Percentiles rank a stretch among this genome's conserved stretches.
Evolutionary conservation across 2,329 filamentous ascomycete species (phyloP).

Genomic region (Paecilomyces formosus): DNA sequence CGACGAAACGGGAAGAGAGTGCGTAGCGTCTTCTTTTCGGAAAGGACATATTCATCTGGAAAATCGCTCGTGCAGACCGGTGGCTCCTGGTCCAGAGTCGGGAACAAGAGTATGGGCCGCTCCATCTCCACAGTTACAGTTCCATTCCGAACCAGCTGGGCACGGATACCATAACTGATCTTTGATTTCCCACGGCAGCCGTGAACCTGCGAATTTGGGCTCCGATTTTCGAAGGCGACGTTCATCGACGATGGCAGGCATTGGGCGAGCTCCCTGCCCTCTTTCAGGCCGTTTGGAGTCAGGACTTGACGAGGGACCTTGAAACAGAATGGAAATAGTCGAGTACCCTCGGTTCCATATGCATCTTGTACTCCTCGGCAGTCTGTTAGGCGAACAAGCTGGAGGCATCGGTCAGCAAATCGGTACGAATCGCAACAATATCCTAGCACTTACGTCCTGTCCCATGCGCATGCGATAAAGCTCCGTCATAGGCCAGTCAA

Average conservation of each 20-base stretch:
- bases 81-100: conserved; percentile 2
- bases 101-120: conserved; percentile 1
- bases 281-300: conserved; percentile 2
- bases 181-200: background rate
- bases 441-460: conserved; percentile 1
- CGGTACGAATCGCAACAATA: background rate
- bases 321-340: conserved; percentile 3
- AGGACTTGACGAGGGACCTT: conserved; percentile 3
- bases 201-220: background rate
- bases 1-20: background rate
- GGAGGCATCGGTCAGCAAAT: background rate
- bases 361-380: conserved; percentile 1
- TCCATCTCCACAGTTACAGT: background rate
- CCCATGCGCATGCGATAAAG: conserved; percentile 4
- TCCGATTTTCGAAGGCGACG: background rate
- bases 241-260: conserved; percentile 1
- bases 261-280: conserved; percentile 2
- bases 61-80: conserved; percentile 4
- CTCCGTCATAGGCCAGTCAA: background rate
- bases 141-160: background rate
- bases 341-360: background rate
- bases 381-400: background rate
- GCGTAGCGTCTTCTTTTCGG: background rate
- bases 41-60: conserved; percentile 2
- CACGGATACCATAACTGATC: conserved; percentile 2